Base-by-base conservation (phyloP, 257 asterid genomes). In the Marsdenia floribunda region DNA sequence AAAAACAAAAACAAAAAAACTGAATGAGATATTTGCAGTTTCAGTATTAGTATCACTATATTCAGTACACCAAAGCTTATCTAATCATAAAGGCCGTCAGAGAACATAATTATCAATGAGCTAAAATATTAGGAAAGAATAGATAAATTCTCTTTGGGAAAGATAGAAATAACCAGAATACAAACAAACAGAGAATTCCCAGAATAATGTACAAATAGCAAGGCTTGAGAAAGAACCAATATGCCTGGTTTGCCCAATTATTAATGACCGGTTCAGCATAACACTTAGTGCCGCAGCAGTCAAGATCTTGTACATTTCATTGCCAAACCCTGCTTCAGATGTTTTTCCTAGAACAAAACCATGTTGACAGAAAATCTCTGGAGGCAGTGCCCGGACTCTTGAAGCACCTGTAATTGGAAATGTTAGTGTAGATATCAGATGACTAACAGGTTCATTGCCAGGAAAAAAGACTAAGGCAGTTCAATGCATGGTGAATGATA, bases 241-340 rank as follows among this genome's bases (percentile, higher is more conserved):
- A 83, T 95, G 98, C 99, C 98, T 95, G 97, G 98, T 89, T 92
- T 95, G 98, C 82, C 97, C 99, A 70, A 95, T 92, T 74, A 95
- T 92, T 84, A 95, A 77, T n/a, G 99, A 95, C 75, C 99, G 96
- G 83, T 95, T 95, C 90, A 95, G 80, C 96, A 95, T 95, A 79
- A 95, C 96, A 57, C 99, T 95, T 80, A 95, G 77, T 33, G 97
- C 96, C n/a, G 94, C 97, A 26, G 96, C 99, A 78, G 89, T 89
- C 78, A 95, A 82, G 76, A 95, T 84, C 86, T 95, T 95, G 92
- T 95, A 95, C 88, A 95, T 72, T 79, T 95, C 99, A 72, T 95
- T 95, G 61, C 98, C 98, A 85, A 95, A 85, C 68, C 99, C 99
- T 52, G 99, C 99, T 90, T 92, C 98, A 15, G 98, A 95, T 18